Evolutionary conservation across 2,329 filamentous ascomycete genomes (phyloP).

Genomic region (Alternaria arbusti): DNA sequence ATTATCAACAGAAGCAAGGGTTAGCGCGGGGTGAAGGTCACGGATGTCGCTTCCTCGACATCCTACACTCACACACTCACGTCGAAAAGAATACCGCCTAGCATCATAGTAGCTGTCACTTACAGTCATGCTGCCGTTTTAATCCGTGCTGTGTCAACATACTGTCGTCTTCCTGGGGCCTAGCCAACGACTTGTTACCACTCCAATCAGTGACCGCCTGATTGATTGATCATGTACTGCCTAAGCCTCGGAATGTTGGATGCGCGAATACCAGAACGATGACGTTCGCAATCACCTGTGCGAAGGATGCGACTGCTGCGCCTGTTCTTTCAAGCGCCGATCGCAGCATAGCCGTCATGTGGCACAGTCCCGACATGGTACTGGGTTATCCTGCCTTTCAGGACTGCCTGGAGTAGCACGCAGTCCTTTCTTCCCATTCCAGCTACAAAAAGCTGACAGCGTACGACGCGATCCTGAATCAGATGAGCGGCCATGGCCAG

Average conservation of each 20-base stretch:
- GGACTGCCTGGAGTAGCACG: neutral
- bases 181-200: neutral
- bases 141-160: no score
- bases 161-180: neutral
- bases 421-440: neutral
- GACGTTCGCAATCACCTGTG: neutral
- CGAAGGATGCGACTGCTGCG: neutral
- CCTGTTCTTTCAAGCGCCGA: neutral
- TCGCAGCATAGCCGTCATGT: neutral
- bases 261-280: neutral
- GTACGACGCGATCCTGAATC: rapidly evolving
- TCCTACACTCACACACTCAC: neutral
- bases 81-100: no score
- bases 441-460: neutral
- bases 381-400: no score
- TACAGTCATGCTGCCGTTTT: no score
- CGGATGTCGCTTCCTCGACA: neutral
- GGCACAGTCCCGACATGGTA: neutral
- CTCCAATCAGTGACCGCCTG: neutral
- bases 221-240: neutral
- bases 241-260: neutral
- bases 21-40: neutral
- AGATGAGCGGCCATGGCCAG: neutral
- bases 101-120: no score
- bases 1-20: neutral